A percentile compares a stretch with the other conserved stretches of the same genome.
phyloP scores from a whole-genome alignment of 2,329 filamentous ascomycete species.

The Penicillium capsulatum region DNA sequence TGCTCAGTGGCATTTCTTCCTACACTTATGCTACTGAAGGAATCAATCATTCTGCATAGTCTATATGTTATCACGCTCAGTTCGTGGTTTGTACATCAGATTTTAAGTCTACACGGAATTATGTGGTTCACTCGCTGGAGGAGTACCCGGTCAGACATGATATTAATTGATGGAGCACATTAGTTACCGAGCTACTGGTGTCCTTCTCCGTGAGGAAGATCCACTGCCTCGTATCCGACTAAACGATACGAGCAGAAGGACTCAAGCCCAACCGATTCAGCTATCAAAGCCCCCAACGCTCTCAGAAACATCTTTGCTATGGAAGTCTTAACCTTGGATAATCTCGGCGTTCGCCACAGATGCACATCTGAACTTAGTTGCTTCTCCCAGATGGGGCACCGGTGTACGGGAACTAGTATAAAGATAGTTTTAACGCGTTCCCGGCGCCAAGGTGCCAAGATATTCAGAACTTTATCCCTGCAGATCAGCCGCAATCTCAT shows the following conservation, averaged over 20 bases:
- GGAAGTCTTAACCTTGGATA: too few species aligned
- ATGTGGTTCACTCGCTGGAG: not conserved
- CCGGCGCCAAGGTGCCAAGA: constrained; percentile 1
- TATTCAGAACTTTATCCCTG: constrained; percentile 1
- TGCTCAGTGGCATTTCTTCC: too few species aligned
- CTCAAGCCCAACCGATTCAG: not conserved
- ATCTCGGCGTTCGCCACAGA: not conserved
- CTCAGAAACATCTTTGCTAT: too few species aligned
- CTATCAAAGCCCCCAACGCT: not conserved
- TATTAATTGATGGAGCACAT: not conserved
- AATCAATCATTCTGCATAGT: constrained; percentile 1
- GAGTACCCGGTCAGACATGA: not conserved
- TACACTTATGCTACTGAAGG: not conserved
- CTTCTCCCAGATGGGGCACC: not conserved
- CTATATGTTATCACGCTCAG: not conserved
- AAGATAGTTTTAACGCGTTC: too few species aligned
- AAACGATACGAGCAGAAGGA: constrained; percentile 1
- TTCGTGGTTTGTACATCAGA: too few species aligned
- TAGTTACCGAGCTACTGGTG: not conserved
- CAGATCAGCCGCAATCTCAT: constrained; percentile 1
- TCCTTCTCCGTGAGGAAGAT: not conserved
- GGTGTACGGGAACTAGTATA: not conserved
- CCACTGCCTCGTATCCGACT: constrained; percentile 1
- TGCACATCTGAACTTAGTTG: not conserved
- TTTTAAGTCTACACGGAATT: too few species aligned